Evolutionary conservation across 768 basidiomycete genomes (phyloP).

Genomic region (Boletus subparvulus): DNA sequence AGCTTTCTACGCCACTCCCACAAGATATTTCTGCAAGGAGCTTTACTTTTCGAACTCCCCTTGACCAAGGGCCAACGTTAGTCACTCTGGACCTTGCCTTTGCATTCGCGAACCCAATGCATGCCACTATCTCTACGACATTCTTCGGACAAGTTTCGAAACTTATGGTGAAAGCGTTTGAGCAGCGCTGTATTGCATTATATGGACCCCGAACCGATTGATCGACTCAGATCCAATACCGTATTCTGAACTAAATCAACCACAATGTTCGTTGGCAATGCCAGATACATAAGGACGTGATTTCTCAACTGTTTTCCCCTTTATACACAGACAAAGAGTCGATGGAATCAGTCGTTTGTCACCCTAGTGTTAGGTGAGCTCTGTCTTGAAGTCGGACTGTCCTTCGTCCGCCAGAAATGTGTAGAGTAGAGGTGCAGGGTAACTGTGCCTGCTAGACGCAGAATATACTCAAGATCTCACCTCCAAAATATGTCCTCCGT

Average conservation of each 20-base stretch:
- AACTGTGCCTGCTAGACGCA: too few relatives aligned
- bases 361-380: neutral
- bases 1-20: constrained; percentile 28
- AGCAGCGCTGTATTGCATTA: constrained; percentile 72
- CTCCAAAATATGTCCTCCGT: too few relatives aligned
- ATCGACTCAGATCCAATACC: neutral
- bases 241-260: neutral
- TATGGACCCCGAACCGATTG: constrained; percentile 52
- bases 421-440: too few relatives aligned
- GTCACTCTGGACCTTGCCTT: constrained; percentile 85
- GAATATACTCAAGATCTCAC: too few relatives aligned
- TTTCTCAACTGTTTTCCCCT: neutral
- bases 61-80: constrained; percentile 56
- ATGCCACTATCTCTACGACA: constrained; percentile 76
- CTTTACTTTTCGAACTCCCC: neutral
- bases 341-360: neutral
- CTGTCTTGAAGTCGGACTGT: neutral
- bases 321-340: neutral
- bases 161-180: constrained; percentile 92
- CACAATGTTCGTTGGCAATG: neutral
- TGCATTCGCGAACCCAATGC: constrained; percentile 83
- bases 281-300: neutral
- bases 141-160: constrained; percentile 88
- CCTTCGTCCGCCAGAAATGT: neutral
- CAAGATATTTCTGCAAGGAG: constrained; percentile 1